Evolutionary conservation across 495 filamentous ascomycete species (phyloP).

Genomic region (Poronia punctata): DNA sequence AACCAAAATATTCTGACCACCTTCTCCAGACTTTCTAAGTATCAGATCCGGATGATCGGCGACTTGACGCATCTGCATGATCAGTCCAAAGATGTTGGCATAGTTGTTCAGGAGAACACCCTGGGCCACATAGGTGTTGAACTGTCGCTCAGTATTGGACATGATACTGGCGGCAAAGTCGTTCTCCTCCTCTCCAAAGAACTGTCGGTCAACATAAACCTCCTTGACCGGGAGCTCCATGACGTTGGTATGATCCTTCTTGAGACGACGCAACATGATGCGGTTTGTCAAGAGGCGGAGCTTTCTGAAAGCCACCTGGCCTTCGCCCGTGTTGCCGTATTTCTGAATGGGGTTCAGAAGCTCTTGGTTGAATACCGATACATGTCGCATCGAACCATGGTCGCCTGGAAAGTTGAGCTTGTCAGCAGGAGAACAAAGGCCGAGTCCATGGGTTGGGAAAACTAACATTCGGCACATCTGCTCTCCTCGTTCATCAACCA

Average conservation of each 20-base stretch:
- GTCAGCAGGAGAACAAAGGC: conserved; percentile 11
- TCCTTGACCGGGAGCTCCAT: conserved; percentile 97
- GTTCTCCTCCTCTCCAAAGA: conserved; percentile 89
- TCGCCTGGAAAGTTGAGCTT: conserved; percentile 17
- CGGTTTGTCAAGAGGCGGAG: conserved; percentile 78
- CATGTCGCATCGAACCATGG: conserved; percentile 69
- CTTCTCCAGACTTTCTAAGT: conserved; percentile 73
- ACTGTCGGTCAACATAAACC: conserved; percentile 83
- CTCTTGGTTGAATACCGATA: conserved; percentile 94
- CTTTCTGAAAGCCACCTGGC: conserved; percentile 66
- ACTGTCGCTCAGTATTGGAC: conserved; percentile 76
- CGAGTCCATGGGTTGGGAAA: background rate
- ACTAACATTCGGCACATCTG: conserved; percentile 58
- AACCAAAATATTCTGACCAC: conserved; percentile 83
- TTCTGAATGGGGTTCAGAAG: conserved; percentile 74
- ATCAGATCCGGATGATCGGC: conserved; percentile 94
- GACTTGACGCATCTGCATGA: conserved; percentile 96
- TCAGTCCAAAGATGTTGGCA: conserved; percentile 79
- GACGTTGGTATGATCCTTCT: conserved; percentile 80
- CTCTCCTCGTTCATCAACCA: conserved; percentile 69
- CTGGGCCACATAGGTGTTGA: conserved; percentile 89
- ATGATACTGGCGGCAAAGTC: conserved; percentile 96
- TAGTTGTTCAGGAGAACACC: conserved; percentile 97
- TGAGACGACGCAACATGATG: conserved; percentile 91
- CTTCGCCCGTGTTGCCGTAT: conserved; percentile 41